Percentiles rank a stretch among this genome's conserved stretches.
Evolutionary conservation across 768 basidiomycete genomes (phyloP).

Genomic region (Russula foetens): DNA sequence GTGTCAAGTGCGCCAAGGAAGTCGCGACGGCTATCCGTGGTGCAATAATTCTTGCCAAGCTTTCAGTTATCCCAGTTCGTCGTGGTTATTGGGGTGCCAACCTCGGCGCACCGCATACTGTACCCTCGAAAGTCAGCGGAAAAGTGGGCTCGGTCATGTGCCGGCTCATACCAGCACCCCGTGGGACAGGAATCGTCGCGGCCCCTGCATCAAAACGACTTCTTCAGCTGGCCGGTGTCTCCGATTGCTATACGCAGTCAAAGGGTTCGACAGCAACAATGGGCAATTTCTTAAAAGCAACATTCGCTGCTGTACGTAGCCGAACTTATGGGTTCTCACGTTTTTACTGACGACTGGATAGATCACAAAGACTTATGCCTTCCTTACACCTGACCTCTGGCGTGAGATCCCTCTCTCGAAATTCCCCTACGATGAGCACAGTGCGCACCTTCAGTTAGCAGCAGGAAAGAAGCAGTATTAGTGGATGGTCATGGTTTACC

Average conservation of each 20-base stretch:
- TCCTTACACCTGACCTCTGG: conserved; percentile 99
- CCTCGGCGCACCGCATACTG: conserved; percentile 98
- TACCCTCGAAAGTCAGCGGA: conserved; percentile 96
- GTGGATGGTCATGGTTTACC: conserved; percentile 14
- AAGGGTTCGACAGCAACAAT: conserved; percentile 98
- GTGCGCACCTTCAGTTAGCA: conserved; percentile 80
- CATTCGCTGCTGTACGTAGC: conserved; percentile 74
- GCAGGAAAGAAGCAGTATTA: conserved; percentile 70
- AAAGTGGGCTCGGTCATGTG: conserved; percentile 99
- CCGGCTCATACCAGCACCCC: conserved; percentile 95
- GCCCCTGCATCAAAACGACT: conserved; percentile 96
- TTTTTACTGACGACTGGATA: conserved; percentile 23
- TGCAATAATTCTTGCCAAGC: conserved; percentile 97
- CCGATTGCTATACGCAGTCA: conserved; percentile 96
- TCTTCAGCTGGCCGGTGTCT: conserved; percentile 94
- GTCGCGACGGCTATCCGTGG: conserved; percentile 99
- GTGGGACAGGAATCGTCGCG: conserved; percentile 99
- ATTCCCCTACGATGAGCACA: conserved; percentile 93
- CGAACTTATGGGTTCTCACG: background rate
- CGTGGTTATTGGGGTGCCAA: conserved; percentile 99
- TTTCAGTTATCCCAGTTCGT: conserved; percentile 95
- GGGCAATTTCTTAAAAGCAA: conserved; percentile 98
- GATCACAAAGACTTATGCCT: conserved; percentile 98
- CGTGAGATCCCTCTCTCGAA: conserved; percentile 85
- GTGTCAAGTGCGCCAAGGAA: conserved; percentile 99